These are phyloP conservation scores for Phascolomyces articulosus DNA, from an alignment of 371 early-diverging fungal genomes.

Conservation along the genomic window DNA sequence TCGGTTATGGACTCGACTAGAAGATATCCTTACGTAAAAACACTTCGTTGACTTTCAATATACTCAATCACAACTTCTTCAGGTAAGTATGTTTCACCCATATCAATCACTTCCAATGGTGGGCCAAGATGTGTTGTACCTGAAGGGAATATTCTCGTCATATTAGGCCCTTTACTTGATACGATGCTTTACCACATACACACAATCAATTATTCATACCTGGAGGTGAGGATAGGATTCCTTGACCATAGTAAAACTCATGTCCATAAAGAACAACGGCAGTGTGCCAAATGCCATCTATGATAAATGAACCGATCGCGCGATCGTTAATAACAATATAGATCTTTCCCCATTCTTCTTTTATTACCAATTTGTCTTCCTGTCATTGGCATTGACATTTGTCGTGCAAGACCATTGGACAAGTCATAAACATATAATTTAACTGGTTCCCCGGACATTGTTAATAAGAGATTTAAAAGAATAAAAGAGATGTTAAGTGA, in stretches of 20 bases:
- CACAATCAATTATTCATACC: constrained; percentile 34
- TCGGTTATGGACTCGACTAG: no score
- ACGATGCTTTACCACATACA: no score
- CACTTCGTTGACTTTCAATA: constrained; percentile 65
- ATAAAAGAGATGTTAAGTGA: constrained; percentile 3
- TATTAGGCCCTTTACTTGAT: no score
- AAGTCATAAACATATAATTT: constrained; percentile 81
- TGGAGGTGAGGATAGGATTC: constrained; percentile 63
- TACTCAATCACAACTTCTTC: constrained; percentile 79
- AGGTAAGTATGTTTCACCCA: constrained; percentile 86
- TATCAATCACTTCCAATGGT: constrained; percentile 72
- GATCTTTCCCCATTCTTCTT: not conserved
- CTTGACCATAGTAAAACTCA: constrained; percentile 89
- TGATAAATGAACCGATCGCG: no score
- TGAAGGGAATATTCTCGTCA: not conserved
- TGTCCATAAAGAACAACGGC: constrained; percentile 86
- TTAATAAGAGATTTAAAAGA: not conserved
- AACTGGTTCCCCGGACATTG: constrained; percentile 46
- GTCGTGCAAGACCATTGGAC: constrained; percentile 71
- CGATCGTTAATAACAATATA: not conserved
- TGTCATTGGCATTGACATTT: constrained; percentile 63
- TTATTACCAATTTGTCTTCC: constrained; percentile 70
- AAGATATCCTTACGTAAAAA: constrained; percentile 64
- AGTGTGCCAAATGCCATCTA: constrained; percentile 91
- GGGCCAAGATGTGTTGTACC: constrained; percentile 75